Evolutionary conservation across 441 rosid species (phyloP).

Genomic region (Croton setiger): DNA sequence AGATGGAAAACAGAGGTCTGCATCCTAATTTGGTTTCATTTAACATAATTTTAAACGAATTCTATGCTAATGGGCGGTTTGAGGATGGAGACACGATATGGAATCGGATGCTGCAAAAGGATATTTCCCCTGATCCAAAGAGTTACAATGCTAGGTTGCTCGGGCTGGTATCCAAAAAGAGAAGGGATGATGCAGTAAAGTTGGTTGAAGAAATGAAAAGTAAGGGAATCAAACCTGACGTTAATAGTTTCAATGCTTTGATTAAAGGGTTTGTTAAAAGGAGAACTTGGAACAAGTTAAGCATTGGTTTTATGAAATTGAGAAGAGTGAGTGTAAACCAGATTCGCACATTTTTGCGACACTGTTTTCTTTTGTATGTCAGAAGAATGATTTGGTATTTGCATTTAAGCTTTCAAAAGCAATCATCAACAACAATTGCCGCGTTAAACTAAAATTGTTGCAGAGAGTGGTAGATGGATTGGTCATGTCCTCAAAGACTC

Average conservation of each 20-base stretch:
- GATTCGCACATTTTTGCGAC: constrained; percentile 29
- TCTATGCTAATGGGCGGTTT: constrained; percentile 35
- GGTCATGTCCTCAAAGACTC: constrained; percentile 40
- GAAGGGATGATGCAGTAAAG: constrained; percentile 39
- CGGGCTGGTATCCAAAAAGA: constrained; percentile 46
- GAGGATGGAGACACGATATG: constrained; percentile 56
- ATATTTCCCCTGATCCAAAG: constrained; percentile 40
- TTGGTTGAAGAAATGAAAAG: constrained; percentile 40
- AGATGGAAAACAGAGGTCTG: constrained; percentile 48
- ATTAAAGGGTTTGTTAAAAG: constrained; percentile 39
- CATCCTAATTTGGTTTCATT: constrained; percentile 46
- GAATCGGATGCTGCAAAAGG: constrained; percentile 44
- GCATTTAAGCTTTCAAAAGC: constrained; percentile 50
- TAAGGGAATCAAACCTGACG: constrained; percentile 37
- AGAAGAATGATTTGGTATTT: constrained; percentile 50
- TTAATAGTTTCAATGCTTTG: constrained; percentile 42
- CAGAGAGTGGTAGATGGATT: constrained; percentile 57
- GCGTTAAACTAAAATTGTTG: constrained; percentile 30
- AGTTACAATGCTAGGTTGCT: constrained; percentile 52
- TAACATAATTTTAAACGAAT: constrained; percentile 44
- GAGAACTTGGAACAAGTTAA: constrained; percentile 47
- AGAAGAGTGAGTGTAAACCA: constrained; percentile 31
- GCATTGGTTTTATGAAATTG: constrained; percentile 42
- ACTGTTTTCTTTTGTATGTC: constrained; percentile 43
- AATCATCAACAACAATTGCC: constrained; percentile 19